Base-by-base conservation (phyloP, 73 alveolate species). In the Symbiodinium natans region DNA sequence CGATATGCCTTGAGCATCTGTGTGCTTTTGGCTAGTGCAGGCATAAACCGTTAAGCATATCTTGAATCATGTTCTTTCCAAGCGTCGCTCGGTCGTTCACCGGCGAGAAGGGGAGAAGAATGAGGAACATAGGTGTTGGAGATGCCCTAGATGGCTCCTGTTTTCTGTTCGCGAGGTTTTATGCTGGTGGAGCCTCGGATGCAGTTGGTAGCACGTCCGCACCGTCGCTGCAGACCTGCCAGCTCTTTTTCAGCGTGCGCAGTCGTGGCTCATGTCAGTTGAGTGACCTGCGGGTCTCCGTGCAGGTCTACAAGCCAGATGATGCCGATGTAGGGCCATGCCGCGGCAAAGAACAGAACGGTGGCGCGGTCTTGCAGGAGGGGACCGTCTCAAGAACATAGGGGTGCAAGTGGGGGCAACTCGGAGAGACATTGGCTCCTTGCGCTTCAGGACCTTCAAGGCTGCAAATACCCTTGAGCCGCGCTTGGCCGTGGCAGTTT, bases 241-340 rank as follows among this genome's bases (percentile, higher is more conserved):
- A n/a, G n/a, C n/a, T n/a, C n/a, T n/a, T n/a, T n/a, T n/a, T n/a
- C n/a, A n/a, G n/a, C n/a, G n/a, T n/a, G n/a, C n/a, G n/a, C n/a
- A n/a, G n/a, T n/a, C 23, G 17, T 48, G 8, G 63, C 63, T 48
- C 63, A 48, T 10, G 63, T 48, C 63, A 17, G 8, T 8, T 17
- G 63, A 48, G 8, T 48, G 8, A 10, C 17, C 23, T 48, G 8
- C 63, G 63, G 63, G 23, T 48, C 63, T 17, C 8, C 17, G 63
- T 48, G 8, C 23, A 90, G 97, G 97, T 90, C 88, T 73, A 90
- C 52, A 90, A 90, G 88, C 97, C 97, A 23, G 97, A 90, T 63
- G 97, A 90, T 25, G 87, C 77, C 43, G 97, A 80, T 17, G 36
- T 9, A 9, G 80, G 74, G 89, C 36, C 75, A 41, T 41, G 68